phyloP scores from a whole-genome alignment of 176 grass and related monocot species.

The Triticum turgidum region DNA sequence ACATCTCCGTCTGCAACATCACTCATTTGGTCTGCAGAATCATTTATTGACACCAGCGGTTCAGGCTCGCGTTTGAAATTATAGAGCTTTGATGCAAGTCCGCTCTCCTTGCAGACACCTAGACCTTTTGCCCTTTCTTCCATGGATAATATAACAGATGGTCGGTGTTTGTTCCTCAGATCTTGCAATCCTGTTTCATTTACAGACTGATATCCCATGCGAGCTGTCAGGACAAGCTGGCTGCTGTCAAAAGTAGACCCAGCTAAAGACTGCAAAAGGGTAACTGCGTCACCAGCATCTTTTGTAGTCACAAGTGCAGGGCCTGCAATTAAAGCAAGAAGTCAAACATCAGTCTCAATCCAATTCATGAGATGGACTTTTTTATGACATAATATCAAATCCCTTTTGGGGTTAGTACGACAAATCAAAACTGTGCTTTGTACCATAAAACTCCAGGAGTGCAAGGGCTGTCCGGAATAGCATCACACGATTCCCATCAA shows the following conservation, averaged over 20 bases:
- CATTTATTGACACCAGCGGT: conserved; percentile 64
- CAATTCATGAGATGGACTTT: background rate
- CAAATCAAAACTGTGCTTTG: conserved; percentile 7
- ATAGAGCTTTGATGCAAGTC: conserved; percentile 82
- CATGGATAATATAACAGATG: conserved; percentile 76
- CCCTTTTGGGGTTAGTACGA: conserved; percentile 19
- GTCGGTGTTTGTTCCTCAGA: conserved; percentile 82
- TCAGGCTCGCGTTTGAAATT: conserved; percentile 76
- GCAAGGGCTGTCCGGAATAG: conserved; percentile 90
- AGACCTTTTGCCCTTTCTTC: conserved; percentile 85
- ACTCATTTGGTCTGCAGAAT: conserved; percentile 44
- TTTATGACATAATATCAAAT: conserved; percentile 14
- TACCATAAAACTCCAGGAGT: conserved; percentile 95
- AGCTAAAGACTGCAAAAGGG: conserved; percentile 90
- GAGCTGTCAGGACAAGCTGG: conserved; percentile 95
- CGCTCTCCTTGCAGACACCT: conserved; percentile 54
- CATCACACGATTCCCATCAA: conserved; percentile 88
- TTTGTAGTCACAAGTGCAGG: conserved; percentile 94
- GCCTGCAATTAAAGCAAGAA: conserved; percentile 50
- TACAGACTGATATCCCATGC: conserved; percentile 88
- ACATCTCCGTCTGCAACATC: conserved; percentile 50
- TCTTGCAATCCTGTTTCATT: conserved; percentile 76
- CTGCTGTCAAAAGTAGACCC: conserved; percentile 99
- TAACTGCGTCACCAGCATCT: conserved; percentile 94
- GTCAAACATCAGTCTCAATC: conserved; percentile 8